Evolutionary conservation across 2,329 filamentous ascomycete species (phyloP).

Genomic region (Emydomyces testavorans): DNA sequence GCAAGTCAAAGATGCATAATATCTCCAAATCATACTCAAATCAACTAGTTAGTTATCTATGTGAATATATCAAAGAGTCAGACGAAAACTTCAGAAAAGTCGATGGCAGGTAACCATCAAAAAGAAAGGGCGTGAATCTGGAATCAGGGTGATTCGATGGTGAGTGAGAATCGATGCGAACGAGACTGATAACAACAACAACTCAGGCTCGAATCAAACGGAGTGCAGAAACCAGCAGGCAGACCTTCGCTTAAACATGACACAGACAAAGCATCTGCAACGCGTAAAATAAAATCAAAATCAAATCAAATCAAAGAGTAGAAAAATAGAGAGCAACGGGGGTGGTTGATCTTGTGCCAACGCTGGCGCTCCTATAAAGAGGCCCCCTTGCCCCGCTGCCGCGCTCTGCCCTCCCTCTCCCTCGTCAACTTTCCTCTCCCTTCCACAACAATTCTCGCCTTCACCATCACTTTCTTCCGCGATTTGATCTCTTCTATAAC

Average conservation of each 20-base stretch:
- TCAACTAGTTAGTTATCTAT: no score
- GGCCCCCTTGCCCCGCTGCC: constrained; percentile 14
- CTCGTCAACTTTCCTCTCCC: constrained; percentile 25
- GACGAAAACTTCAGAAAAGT: no score
- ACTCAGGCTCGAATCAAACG: no score
- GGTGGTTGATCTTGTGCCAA: constrained; percentile 32
- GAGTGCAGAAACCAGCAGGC: no score
- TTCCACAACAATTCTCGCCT: constrained; percentile 18
- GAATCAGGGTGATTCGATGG: neutral
- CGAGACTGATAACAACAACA: no score
- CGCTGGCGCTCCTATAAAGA: constrained; percentile 12
- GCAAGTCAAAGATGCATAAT: no score
- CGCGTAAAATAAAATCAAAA: neutral
- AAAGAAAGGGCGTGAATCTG: no score
- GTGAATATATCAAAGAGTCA: no score
- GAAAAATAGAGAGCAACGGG: neutral
- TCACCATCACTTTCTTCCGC: constrained; percentile 9
- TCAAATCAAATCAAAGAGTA: neutral
- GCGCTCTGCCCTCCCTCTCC: constrained; percentile 18
- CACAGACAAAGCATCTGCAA: neutral
- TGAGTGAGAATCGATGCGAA: neutral
- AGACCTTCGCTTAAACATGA: neutral
- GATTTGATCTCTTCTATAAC: constrained; percentile 15
- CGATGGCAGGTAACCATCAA: no score
- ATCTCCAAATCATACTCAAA: no score